These are phyloP conservation scores for Pyrenochaeta sp. DNA, from an alignment of 2,329 filamentous ascomycete genomes.

Conservation along the genomic window DNA sequence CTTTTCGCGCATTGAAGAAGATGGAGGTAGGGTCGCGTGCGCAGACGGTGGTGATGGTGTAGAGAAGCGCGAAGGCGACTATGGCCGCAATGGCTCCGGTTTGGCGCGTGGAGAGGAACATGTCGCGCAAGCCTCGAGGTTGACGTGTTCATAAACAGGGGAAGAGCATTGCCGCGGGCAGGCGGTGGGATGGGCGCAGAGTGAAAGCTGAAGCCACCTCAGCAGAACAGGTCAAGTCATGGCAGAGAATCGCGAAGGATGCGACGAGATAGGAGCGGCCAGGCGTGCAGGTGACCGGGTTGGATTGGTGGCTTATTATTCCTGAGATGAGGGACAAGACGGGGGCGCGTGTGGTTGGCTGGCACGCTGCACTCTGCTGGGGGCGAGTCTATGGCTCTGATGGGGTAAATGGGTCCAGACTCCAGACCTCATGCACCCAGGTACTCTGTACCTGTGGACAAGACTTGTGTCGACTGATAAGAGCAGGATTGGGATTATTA, in stretches of 20 bases:
- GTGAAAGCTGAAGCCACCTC: conserved; percentile 2
- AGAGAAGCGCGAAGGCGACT: conserved; percentile 25
- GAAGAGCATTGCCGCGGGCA: conserved; percentile 13
- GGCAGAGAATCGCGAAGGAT: conserved; percentile 2
- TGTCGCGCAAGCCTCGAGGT: conserved; percentile 15
- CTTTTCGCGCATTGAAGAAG: conserved; percentile 44
- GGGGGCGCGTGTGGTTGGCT: too few species aligned
- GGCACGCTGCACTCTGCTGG: too few species aligned
- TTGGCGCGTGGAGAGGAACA: conserved; percentile 33
- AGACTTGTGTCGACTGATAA: too few species aligned
- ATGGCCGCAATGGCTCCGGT: conserved; percentile 25
- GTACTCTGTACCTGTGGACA: too few species aligned
- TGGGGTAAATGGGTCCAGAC: too few species aligned
- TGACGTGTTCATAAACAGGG: conserved; percentile 9
- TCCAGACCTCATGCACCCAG: too few species aligned
- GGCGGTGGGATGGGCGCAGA: too few species aligned
- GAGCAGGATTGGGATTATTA: too few species aligned
- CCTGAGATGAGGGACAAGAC: too few species aligned
- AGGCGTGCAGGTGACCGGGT: too few species aligned
- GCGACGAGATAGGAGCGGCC: conserved; percentile 16
- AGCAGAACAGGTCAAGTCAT: conserved; percentile 16
- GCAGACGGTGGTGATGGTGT: conserved; percentile 33
- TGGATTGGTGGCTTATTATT: too few species aligned
- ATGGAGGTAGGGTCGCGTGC: conserved; percentile 45
- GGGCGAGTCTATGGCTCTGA: too few species aligned